Evolutionary conservation across 306 rosid species (phyloP).

Genomic region (Prinsepia uniflora): DNA sequence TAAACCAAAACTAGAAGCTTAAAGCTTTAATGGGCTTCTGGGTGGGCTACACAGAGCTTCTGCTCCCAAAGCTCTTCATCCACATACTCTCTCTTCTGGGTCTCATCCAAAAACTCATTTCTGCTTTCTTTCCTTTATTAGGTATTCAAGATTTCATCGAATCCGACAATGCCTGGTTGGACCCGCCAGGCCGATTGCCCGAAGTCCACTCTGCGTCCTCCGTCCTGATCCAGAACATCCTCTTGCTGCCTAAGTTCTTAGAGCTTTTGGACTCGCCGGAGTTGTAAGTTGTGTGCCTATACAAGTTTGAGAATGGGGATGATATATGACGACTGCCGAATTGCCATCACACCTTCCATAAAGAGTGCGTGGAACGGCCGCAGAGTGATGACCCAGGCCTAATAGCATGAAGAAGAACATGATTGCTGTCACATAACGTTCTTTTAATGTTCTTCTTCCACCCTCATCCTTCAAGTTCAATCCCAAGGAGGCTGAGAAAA

Average conservation of each 20-base stretch:
- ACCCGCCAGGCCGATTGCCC: constrained; percentile 14
- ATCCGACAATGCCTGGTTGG: constrained; percentile 49
- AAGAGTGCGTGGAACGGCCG: constrained; percentile 45
- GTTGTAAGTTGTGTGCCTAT: constrained; percentile 71
- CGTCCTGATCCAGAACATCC: constrained; percentile 47
- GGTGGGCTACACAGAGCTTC: constrained; percentile 56
- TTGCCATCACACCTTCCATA: constrained; percentile 82
- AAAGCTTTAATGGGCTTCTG: constrained; percentile 64
- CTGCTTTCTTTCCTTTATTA: constrained; percentile 32
- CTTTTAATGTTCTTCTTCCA: too few relatives aligned
- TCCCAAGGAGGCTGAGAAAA: too few relatives aligned
- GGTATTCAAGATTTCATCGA: constrained; percentile 64
- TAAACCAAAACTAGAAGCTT: background rate
- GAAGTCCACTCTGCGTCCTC: constrained; percentile 51
- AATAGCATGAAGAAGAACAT: too few relatives aligned
- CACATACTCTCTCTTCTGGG: constrained; percentile 49
- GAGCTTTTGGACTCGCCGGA: constrained; percentile 62
- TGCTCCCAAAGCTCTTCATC: constrained; percentile 59
- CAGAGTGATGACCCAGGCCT: too few relatives aligned
- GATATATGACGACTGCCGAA: constrained; percentile 71
- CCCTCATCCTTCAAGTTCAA: too few relatives aligned
- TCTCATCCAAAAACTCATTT: constrained; percentile 48
- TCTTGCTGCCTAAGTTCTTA: constrained; percentile 60
- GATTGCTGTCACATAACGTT: too few relatives aligned
- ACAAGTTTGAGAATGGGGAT: constrained; percentile 65